Evolutionary conservation across 768 basidiomycete genomes (phyloP), one percentile per base, ranked within the genome.

Genomic region (Calvatia gigantea): DNA sequence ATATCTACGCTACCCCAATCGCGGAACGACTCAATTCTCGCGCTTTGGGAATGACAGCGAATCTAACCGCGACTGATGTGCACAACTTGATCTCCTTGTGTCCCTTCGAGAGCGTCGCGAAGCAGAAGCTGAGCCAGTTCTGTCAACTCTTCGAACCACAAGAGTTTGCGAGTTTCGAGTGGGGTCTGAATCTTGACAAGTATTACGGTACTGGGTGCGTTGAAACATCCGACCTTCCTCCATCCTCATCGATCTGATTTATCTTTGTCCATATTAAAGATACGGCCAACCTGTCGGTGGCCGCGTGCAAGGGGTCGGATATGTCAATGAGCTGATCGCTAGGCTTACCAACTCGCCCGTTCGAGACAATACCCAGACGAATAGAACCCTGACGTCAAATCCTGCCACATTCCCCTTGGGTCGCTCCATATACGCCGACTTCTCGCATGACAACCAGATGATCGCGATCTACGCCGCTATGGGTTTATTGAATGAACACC

Each of bases 321-420:
- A 89, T 66, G 75, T 90, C 64, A 94, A 93, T 66, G 93, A 95
- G 70, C 80, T 96, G n/a, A 67, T 95, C n/a, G 89, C 91, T 0
- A 83, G 94, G 9, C 76, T 96, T 39, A 89, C 86, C 0, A 75
- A 76, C 14, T 68, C 66, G 14, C 80, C 83, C 1, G 87, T 91
- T 27, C 66, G 65, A 37, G 90, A 92, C 67, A 64, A 77, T 58
- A 92, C 90, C 0, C 86, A 88, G 61, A 89, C 87, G 2, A 94
- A 94, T 68, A 69, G 68, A 8, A 93, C 91, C 0, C 77, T 94
- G 27, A 84, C 88, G 64, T 62, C 73, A 0, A 75, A 78, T 3
- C 81, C 83, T 0, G 61, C 61, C 11, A 91, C 88, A 0, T 94
- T 94, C 72, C 91, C 91, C 0, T 76, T 89, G 11, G 62, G 83